A percentile compares a stretch with the other conserved stretches of the same genome.
Evolutionary conservation across 2,329 filamentous ascomycete genomes (phyloP).

Genomic region (Ceratocystis diversiconidia): DNA sequence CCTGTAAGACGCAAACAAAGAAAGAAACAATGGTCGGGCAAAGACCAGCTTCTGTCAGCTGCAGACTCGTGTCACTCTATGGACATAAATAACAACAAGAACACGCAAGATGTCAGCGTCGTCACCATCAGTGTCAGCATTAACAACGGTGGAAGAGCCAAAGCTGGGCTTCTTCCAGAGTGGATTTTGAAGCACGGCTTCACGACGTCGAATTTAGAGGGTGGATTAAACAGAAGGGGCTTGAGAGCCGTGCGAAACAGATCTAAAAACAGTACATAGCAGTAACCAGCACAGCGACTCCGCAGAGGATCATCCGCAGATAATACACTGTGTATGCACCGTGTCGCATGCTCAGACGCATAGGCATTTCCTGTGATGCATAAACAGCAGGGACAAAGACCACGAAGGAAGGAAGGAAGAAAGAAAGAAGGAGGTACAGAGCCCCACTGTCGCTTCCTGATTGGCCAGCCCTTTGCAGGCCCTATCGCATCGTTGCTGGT

Average conservation of each 20-base stretch:
- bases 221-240: not conserved
- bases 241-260: not conserved
- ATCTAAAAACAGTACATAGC: not conserved
- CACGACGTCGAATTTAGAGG: conserved; percentile 3
- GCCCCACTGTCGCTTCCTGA: not conserved
- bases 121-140: not conserved
- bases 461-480: not conserved
- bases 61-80: not conserved
- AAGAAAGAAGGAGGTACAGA: conserved; percentile 4
- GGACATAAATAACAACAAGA: not conserved
- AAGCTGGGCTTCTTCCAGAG: not conserved
- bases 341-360: not conserved
- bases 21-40: not conserved
- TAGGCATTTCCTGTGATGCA: not conserved
- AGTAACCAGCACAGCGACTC: not conserved
- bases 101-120: not conserved
- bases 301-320: too few relatives aligned
- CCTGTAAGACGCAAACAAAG: conserved; percentile 1
- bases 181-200: not conserved
- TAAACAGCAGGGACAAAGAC: not conserved
- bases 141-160: not conserved
- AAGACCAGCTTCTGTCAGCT: not conserved
- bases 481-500: not conserved
- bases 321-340: not conserved
- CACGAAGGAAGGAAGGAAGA: conserved; percentile 5